Conservation (phyloP, 257 asterid genomes). For the Verbena officinalis region DNA sequence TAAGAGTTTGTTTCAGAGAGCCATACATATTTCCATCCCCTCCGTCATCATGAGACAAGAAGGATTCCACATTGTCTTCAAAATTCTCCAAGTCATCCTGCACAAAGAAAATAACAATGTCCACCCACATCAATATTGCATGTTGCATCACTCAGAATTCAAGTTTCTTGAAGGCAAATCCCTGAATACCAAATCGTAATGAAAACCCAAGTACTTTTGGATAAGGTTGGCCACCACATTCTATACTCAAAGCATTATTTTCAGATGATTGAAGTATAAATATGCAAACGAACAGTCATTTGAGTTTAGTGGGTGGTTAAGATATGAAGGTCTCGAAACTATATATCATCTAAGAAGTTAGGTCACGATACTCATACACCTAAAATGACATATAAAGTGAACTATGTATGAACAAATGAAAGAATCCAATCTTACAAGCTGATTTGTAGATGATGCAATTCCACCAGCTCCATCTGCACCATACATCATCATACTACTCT, state of each 20-base stretch:
- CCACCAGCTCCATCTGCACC: constrained; percentile 92
- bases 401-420: constrained; percentile 20
- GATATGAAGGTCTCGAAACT: neutral
- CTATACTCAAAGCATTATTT: constrained; percentile 16
- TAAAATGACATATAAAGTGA: constrained; percentile 12
- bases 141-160: constrained; percentile 6
- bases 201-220: constrained; percentile 9
- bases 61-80: constrained; percentile 93
- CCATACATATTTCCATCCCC: constrained; percentile 90
- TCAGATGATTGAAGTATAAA: neutral
- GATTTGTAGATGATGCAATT: constrained; percentile 85
- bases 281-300: neutral
- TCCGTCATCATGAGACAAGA: constrained; percentile 83
- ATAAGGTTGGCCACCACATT: constrained; percentile 13
- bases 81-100: constrained; percentile 96
- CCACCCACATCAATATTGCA: neutral
- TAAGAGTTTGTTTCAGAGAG: constrained; percentile 59
- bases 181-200: neutral
- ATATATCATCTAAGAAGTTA: constrained; percentile 7
- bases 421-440: constrained; percentile 61
- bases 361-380: constrained; percentile 4
- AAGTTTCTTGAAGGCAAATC: constrained; percentile 15
- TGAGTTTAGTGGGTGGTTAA: neutral
- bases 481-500: constrained; percentile 79
- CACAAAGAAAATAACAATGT: constrained; percentile 25